Percentiles rank a stretch among this genome's conserved stretches.
These are phyloP conservation scores for Annulohypoxylon truncatum DNA, from an alignment of 2,329 filamentous ascomycete species.

Conservation along the genomic window DNA sequence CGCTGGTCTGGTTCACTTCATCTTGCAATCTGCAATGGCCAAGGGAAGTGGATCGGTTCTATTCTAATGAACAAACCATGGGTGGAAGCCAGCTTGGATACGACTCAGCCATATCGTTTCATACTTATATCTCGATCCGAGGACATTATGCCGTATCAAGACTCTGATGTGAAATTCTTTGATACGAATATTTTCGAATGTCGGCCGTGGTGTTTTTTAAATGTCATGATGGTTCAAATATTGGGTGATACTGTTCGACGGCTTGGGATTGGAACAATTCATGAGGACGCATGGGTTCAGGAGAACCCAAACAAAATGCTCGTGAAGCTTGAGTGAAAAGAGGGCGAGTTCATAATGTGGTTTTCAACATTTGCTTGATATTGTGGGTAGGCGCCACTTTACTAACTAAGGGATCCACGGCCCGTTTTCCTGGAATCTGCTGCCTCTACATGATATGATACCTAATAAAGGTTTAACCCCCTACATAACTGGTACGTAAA, in stretches of 20 bases:
- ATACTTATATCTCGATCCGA: conserved; percentile 20
- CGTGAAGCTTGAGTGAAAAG: conserved; percentile 6
- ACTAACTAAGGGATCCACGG: too few species aligned
- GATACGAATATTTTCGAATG: conserved; percentile 2
- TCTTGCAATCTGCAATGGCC: neutral
- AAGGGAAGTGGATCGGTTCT: conserved; percentile 11
- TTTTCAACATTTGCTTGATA: too few species aligned
- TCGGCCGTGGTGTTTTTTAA: conserved; percentile 23
- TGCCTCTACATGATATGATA: too few species aligned
- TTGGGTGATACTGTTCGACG: neutral
- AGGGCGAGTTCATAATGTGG: too few species aligned
- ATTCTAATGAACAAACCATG: conserved; percentile 11
- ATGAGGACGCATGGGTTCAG: conserved; percentile 22
- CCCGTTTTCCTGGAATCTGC: too few species aligned
- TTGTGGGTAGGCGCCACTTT: too few species aligned
- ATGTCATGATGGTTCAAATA: conserved; percentile 18
- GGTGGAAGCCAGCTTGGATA: neutral
- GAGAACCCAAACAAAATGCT: conserved; percentile 1
- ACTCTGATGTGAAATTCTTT: neutral
- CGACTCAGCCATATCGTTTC: conserved; percentile 3
- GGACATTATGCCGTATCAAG: neutral
- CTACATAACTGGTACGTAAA: too few species aligned
- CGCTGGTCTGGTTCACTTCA: neutral
- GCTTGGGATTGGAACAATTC: conserved; percentile 6
- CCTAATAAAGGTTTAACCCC: too few species aligned